Base-by-base conservation (phyloP, 352 stramenopile species). In the Peronospora farinosa region DNA sequence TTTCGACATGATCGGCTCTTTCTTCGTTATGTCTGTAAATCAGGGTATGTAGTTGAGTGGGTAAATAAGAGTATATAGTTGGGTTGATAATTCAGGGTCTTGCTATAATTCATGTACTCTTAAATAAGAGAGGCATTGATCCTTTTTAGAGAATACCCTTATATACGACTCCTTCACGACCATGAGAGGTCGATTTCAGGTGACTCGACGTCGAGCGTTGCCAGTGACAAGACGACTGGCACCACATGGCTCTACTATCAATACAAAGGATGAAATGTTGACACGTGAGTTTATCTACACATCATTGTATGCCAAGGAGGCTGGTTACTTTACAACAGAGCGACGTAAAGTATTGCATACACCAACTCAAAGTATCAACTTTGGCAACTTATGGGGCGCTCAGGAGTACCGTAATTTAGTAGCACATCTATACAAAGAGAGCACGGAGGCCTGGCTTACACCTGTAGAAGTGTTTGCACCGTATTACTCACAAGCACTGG, bases 381-480 rank as follows among this genome's bases (percentile, higher is more conserved):
- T 95, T 42, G 63, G 59, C 9, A 82, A 88, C 45, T 66, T 95
- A 13, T 86, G 69, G 75, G 84, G 84, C 15, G 69, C 76, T 23
- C 56, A 69, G 21, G 84, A 90, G 47, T 95, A 92, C 64, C 74
- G 78, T 28, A 62, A 65, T 12, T 58, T 69, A 5, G 59, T 93
- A 2, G 72, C 72, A 11, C 45, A 82, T 47, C 56, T 91, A 33
- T 95, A 95, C 63, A 63, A 73, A 54, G 59, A 73, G 43, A 72
- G 70, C 23, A 67, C 61, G 13, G 84, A 94, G 64, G 84, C 83
- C 23, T 96, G 83, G 83, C 78, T 96, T 47, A 96, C 88, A 37
- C 88, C 88, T 17, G 88, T 94, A 7, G 86, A 96, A 49, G 74
- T 95, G 19, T 96, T 96, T 45, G 69, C 72, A 42, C 88, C 88